Base-by-base conservation (phyloP, 2,329 filamentous ascomycete species). In the Davidsoniella australis region DNA sequence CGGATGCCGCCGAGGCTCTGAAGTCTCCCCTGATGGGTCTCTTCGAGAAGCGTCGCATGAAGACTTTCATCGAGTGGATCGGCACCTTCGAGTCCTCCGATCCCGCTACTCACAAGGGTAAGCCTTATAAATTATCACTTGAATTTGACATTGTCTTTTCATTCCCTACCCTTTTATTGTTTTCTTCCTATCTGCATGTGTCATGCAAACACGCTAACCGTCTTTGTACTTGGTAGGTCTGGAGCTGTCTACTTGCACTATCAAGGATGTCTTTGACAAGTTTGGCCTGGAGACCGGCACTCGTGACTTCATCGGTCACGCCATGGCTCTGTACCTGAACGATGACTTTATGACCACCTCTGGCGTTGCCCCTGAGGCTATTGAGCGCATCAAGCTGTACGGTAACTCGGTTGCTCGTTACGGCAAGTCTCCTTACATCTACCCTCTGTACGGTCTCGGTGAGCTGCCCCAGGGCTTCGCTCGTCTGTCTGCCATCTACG, bases 261-360 rank as follows among this genome's bases (percentile, higher is more conserved):
- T 96, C 88, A 93, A 86, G 73, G 89, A 95, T n/a, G 84, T 98
- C 37, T 98, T 93, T 62, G 88, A 96, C 70, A 95, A 96, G 66
- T 98, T 94, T 59, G 84, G 87, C 52, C 82, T 98, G 54, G 91
- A 98, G 69, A 62, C 81, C 18, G 74, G 78, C 52, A 98, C 91
- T 57, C 81, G 85, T 59, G 91, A 98, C 68, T 98, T 98, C 63
- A 84, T 96, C 59, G 91, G 91, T 56, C 91, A 98, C 67, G 86
- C 89, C 59, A 98, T 98, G 91, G 91, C 91, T 53, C 79, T 98
- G 45, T 96, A 88, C 70, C 78, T 83, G 50, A 89, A 96, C 64
- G 79, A 82, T 63, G 76, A 78, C 53, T 95, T 98, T 68, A 80
- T 94, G 61, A 78, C 73, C 56, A 66, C 73, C 55, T 68, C 72